A percentile compares a stretch with the other conserved stretches of the same genome.
Evolutionary conservation across 2,329 filamentous ascomycete species (phyloP).

Genomic region (Fusarium chaquense): DNA sequence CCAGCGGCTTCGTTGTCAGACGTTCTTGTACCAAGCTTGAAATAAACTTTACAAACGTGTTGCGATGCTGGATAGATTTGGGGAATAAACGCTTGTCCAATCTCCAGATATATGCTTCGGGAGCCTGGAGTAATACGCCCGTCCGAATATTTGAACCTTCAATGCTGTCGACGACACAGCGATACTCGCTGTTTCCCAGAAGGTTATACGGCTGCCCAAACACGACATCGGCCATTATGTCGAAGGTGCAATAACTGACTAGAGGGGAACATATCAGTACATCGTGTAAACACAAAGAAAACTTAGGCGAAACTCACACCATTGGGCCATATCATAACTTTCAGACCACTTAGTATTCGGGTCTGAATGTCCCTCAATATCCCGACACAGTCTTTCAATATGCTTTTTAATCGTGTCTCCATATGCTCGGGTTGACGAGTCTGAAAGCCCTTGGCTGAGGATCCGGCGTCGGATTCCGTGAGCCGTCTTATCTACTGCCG

Average conservation of each 20-base stretch:
- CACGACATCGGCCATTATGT: background rate
- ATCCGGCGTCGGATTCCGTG: background rate
- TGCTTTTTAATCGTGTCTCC: background rate
- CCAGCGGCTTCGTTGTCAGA: background rate
- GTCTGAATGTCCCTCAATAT: background rate
- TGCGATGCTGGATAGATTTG: background rate
- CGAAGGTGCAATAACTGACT: background rate
- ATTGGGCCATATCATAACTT: background rate
- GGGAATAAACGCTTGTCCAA: background rate
- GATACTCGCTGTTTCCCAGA: background rate
- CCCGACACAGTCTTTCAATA: background rate
- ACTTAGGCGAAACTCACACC: background rate
- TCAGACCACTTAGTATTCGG: background rate
- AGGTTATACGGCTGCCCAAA: background rate
- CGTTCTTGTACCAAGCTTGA: background rate
- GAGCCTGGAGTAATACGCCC: background rate
- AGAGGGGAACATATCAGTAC: background rate
- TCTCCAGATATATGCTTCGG: background rate
- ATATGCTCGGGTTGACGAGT: background rate
- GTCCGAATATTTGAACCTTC: conserved; percentile 1
- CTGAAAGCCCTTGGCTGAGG: background rate
- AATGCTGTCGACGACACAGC: background rate
- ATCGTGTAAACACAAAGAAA: background rate
- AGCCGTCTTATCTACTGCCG: background rate
- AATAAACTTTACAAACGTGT: background rate